A percentile compares a stretch with the other conserved stretches of the same genome.
phyloP scores from a whole-genome alignment of 208 protist species.

The Trypanosoma lewisi region DNA sequence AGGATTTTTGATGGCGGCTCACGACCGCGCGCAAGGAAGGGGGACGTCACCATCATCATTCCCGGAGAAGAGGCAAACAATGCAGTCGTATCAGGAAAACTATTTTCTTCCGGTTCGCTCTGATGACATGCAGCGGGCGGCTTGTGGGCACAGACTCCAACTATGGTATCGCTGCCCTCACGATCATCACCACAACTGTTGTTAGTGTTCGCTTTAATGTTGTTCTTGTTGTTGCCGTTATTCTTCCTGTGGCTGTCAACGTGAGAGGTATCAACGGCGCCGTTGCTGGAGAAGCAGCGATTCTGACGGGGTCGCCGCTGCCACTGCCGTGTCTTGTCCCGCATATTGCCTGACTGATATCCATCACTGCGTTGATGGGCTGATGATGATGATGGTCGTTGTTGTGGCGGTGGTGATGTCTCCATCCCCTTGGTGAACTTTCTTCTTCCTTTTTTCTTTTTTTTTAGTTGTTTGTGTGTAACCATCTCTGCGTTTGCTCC shows the following conservation, averaged over 20 bases:
- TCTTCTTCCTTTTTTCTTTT: neutral
- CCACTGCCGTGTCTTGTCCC: no score
- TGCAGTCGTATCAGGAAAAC: neutral
- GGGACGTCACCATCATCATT: neutral
- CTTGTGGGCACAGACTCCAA: no score
- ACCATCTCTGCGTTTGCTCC: no score
- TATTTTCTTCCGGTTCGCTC: no score
- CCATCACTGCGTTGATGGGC: no score
- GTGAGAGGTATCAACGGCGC: slow-evolving; percentile 24
- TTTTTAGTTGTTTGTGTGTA: no score
- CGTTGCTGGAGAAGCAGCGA: slow-evolving; percentile 8
- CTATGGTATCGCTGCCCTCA: neutral
- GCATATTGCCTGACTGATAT: no score
- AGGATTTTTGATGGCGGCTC: slow-evolving; percentile 62
- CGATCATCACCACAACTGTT: neutral
- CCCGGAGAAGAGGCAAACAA: neutral
- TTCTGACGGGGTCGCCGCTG: slow-evolving; percentile 13
- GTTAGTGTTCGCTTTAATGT: neutral
- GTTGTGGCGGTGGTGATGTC: slow-evolving; percentile 12
- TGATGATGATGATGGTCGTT: no score
- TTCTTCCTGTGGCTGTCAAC: slow-evolving; percentile 1
- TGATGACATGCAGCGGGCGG: no score
- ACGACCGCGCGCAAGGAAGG: neutral
- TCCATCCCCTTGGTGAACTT: neutral
- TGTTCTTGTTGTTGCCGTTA: neutral